These are phyloP conservation scores for Vinca major DNA, from an alignment of 305 asterid genomes.

Conservation along the genomic window DNA sequence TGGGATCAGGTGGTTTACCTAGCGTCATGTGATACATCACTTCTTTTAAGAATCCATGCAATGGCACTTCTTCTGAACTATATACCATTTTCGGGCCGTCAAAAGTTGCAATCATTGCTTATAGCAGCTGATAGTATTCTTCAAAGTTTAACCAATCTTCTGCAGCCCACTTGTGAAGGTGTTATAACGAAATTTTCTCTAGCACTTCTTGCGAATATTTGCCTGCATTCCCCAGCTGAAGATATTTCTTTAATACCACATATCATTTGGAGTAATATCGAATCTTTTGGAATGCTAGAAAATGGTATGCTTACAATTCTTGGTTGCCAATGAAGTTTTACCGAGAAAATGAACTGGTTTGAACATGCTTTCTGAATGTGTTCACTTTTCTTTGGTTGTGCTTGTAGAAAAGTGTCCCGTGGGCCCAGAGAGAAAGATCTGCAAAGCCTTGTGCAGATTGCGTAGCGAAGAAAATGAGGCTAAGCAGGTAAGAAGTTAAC, in stretches of 20 bases:
- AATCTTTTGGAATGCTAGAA: constrained; percentile 54
- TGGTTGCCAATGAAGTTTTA: constrained; percentile 1
- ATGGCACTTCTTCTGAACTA: constrained; percentile 60
- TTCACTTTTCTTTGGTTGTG: constrained; percentile 21
- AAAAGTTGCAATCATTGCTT: constrained; percentile 73
- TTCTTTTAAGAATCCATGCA: constrained; percentile 64
- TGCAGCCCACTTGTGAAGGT: constrained; percentile 57
- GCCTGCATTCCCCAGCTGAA: constrained; percentile 73
- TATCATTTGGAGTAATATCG: constrained; percentile 75
- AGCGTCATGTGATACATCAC: constrained; percentile 71
- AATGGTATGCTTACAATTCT: constrained; percentile 39
- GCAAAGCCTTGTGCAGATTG: constrained; percentile 68
- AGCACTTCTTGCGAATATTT: constrained; percentile 68
- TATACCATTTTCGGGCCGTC: constrained; percentile 62
- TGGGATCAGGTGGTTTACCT: constrained; percentile 82
- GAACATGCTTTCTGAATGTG: constrained; percentile 12
- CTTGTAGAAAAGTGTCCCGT: constrained; percentile 52
- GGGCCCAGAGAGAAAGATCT: constrained; percentile 59
- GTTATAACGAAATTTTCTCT: constrained; percentile 66
- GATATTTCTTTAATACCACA: constrained; percentile 80
- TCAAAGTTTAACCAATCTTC: constrained; percentile 57
- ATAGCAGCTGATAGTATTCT: constrained; percentile 72
- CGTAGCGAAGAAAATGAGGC: constrained; percentile 70
- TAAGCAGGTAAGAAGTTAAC: constrained; percentile 51
- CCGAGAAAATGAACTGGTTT: constrained; percentile 11